Base-by-base conservation (phyloP, 768 basidiomycete species). In the Chalciporus pseudorubinellus region DNA sequence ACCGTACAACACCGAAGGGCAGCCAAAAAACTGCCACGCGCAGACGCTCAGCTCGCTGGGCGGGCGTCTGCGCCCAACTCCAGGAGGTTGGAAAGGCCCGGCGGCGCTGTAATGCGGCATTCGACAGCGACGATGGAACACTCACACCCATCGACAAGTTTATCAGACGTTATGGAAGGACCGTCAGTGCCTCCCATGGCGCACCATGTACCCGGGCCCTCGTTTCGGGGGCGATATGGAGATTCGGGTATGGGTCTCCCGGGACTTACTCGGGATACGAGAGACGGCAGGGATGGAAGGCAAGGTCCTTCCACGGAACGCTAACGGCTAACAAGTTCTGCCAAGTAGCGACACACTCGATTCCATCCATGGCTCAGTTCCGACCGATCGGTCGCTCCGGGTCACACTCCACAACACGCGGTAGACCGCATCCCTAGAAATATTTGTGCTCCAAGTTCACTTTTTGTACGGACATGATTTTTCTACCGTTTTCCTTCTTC, bases 1-100 rank as follows among this genome's bases (percentile, higher is more conserved):
- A 11, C 80, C 63, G 47, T 82, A 59, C 66, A 63, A 62, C 53
- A 44, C 64, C 49, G 66, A 66, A 8, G 13, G 55, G 42, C 78
- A 75, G 77, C 67, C 83, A 87, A 87, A 88, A 87, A 87, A 88
- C 77, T 84, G 50, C 77, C 72, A 63, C 80, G 85, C 85, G 85
- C 85, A 86, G 85, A 84, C 79, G 85, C 77, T 76, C 77, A 78
- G 61, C 63, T 62, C 51, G 64, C 84, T 79, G 85, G 84, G 85
- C 83, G 82, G 72, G 79, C 80, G 84, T 84, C 85, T 86, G 85
- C 85, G 85, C 82, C 78, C 58, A 74, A 70, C 65, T 58, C 62
- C 39, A 63, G 68, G 52, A 56, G 70, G 18, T 56, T 57, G 59
- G 67, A 69, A 60, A 57, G 67, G 55, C 69, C 67, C 60, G 70